Evolutionary conservation across 2,329 filamentous ascomycete genomes (phyloP).

Genomic region (Stachybotrys chartarum): DNA sequence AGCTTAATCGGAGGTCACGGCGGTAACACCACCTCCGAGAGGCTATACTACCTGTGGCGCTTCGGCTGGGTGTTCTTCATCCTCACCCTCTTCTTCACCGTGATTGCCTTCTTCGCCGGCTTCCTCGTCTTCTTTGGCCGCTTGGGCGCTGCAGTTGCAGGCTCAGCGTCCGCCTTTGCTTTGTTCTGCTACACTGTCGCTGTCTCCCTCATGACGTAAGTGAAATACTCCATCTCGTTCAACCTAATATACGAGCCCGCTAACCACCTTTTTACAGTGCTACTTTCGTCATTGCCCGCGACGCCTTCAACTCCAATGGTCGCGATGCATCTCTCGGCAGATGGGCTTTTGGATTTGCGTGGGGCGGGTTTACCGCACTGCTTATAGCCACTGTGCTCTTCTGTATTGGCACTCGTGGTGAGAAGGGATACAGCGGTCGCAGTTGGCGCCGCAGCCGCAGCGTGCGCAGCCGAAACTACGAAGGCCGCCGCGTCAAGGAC

Average conservation of each 20-base stretch:
- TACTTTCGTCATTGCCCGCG: conserved; percentile 61
- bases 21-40: conserved; percentile 44
- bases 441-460: conserved; percentile 24
- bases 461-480: conserved; percentile 30
- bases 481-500: conserved; percentile 58
- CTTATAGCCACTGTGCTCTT: conserved; percentile 62
- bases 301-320: conserved; percentile 51
- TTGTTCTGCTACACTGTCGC: conserved; percentile 64
- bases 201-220: conserved; percentile 70
- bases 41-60: conserved; percentile 78
- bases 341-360: conserved; percentile 71
- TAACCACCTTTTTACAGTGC: conserved; percentile 26
- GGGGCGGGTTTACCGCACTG: conserved; percentile 62
- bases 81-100: conserved; percentile 73
- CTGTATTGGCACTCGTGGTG: conserved; percentile 51
- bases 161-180: conserved; percentile 48
- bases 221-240: conserved; percentile 2
- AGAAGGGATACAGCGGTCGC: conserved; percentile 29
- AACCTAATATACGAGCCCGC: neutral
- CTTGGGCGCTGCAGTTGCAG: conserved; percentile 61
- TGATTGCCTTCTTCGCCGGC: conserved; percentile 58
- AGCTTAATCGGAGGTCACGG: conserved; percentile 44
- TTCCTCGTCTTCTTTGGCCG: conserved; percentile 65
- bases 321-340: conserved; percentile 54
- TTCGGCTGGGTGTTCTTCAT: conserved; percentile 92